Base-by-base conservation (phyloP, 2,329 filamentous ascomycete genomes). In the Alternaria sp. region DNA sequence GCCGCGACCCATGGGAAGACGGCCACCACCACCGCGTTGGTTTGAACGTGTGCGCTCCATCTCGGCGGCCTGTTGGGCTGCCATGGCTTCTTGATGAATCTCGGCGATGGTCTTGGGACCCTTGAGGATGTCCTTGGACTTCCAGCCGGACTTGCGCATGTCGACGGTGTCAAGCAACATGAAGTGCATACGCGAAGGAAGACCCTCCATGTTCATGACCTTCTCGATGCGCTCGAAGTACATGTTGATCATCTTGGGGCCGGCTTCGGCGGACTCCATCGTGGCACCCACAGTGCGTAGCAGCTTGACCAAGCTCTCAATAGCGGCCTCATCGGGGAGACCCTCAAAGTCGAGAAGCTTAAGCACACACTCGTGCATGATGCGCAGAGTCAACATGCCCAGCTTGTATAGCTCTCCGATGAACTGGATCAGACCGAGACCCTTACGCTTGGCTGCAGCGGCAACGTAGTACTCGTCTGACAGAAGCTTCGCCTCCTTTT, bases 401-500 rank as follows among this genome's bases (percentile, higher is more conserved):
- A 99, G 89, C 87, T 98, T 99, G 89, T 97, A 99, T 49, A 99
- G 89, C 83, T 99, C 96, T 85, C 96, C 96, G 78, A 99, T 99
- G 84, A 99, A 99, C 83, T 97, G 95, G 68, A 99, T 95, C 21
- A 99, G 88, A 90, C 96, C 96, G 69, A 99, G 92, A 83, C 96
- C 96, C 81, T 94, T 92, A 83, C 96, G 91, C 87, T 99, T 99
- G 76, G 94, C 94, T 61, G 95, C 94, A 54, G 94, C 95, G 44
- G 93, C 95, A 69, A 89, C 84, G 81, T 99, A 99, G 84, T 99
- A 99, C 80, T 98, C 96, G 66, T 99, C 96, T 0, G 95, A 97
- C 72, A 99, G 83, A 86, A 98, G 90, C 50, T 84, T 90, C 55
- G 90, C 90, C 77, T 97, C 95, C 78, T 97, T 95, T 65, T 96